A percentile compares a stretch with the other conserved stretches of the same genome.
Evolutionary conservation across 176 grass and related monocot species (phyloP).

Genomic region (Aechmea fasciata): DNA sequence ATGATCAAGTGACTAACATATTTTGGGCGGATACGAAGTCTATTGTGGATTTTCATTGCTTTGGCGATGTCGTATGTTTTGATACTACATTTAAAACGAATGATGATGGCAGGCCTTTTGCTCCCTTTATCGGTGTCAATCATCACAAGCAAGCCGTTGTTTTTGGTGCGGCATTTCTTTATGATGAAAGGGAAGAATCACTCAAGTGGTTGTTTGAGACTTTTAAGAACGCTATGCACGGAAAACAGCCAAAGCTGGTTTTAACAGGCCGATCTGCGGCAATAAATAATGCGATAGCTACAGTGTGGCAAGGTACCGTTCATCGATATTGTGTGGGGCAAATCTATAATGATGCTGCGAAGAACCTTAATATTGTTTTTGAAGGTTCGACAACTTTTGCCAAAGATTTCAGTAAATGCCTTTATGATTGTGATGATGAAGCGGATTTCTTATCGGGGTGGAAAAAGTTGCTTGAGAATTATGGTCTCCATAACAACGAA

Average conservation of each 20-base stretch:
- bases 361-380: conserved; percentile 33
- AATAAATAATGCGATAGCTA: conserved; percentile 19
- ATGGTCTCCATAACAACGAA: conserved; percentile 50
- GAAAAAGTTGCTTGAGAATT: conserved; percentile 60
- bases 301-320: conserved; percentile 16
- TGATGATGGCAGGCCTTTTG: conserved; percentile 27
- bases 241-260: conserved; percentile 25
- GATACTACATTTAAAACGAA: conserved; percentile 35
- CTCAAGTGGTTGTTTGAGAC: conserved; percentile 40
- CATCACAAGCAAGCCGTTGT: conserved; percentile 42
- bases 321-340: conserved; percentile 31
- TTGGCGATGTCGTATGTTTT: conserved; percentile 38
- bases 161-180: conserved; percentile 35
- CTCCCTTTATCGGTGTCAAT: conserved; percentile 30
- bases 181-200: conserved; percentile 34
- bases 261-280: conserved; percentile 26
- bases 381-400: conserved; percentile 68
- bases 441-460: conserved; percentile 58
- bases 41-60: conserved; percentile 28
- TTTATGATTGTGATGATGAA: conserved; percentile 80
- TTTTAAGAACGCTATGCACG: conserved; percentile 31
- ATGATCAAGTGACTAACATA: conserved; percentile 31
- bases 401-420: conserved; percentile 58
- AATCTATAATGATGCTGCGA: conserved; percentile 32
- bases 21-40: conserved; percentile 43